These are phyloP conservation scores for Allantophomopsis cytisporea DNA, from an alignment of 2,329 filamentous ascomycete genomes.

Conservation along the genomic window DNA sequence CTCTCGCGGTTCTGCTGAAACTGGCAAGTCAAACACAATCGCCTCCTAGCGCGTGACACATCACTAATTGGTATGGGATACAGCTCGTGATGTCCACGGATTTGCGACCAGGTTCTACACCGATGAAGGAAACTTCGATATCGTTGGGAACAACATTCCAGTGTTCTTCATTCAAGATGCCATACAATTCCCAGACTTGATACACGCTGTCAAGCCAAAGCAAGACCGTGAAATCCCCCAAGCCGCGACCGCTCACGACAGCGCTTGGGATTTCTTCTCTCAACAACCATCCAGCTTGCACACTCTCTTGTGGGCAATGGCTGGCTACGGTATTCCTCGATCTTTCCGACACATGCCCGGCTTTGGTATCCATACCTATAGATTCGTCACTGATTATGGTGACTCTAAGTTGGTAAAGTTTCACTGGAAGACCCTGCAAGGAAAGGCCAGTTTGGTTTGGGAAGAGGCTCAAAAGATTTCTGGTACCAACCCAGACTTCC, in stretches of 20 bases:
- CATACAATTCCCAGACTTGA: conserved; percentile 50
- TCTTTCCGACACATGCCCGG: conserved; percentile 44
- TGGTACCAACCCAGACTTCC: conserved; percentile 58
- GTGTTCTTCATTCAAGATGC: conserved; percentile 60
- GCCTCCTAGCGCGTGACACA: too few relatives aligned
- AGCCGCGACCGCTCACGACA: conserved; percentile 49
- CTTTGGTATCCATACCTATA: conserved; percentile 27
- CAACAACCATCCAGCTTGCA: conserved; percentile 45
- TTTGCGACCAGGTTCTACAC: conserved; percentile 61
- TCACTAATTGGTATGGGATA: conserved; percentile 22
- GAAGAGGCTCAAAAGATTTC: conserved; percentile 58
- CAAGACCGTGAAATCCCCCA: conserved; percentile 54
- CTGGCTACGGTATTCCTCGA: conserved; percentile 43
- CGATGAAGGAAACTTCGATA: conserved; percentile 59
- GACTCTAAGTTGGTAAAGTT: conserved; percentile 49
- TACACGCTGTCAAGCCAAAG: conserved; percentile 50
- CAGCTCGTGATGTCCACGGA: conserved; percentile 58
- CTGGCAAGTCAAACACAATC: too few relatives aligned
- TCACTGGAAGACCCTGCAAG: conserved; percentile 49
- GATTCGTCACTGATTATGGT: conserved; percentile 46
- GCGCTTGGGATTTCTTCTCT: conserved; percentile 56
- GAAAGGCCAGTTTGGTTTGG: conserved; percentile 51
- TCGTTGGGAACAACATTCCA: conserved; percentile 56
- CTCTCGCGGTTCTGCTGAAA: conserved; percentile 47
- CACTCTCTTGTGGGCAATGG: conserved; percentile 49